phyloP scores from a whole-genome alignment of 179 eudicot species.

The Corrigiola litoralis region DNA sequence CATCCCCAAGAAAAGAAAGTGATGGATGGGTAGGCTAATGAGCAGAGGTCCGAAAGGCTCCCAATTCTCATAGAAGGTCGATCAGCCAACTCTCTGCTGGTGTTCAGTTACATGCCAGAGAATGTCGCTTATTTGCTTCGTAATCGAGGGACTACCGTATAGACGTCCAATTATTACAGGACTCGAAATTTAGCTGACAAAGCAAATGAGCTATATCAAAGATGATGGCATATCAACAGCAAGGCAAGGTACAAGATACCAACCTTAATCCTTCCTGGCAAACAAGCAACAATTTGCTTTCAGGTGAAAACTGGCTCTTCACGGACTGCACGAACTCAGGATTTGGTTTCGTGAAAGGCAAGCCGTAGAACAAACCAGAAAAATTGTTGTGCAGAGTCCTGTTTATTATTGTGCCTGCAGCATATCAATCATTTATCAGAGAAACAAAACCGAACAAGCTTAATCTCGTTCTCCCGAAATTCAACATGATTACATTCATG shows the following conservation, averaged over 20 bases:
- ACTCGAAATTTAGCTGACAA: neutral
- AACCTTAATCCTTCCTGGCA: constrained; percentile 98
- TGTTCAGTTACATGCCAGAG: too few relatives aligned
- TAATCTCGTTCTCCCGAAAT: neutral
- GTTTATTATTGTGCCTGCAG: constrained; percentile 72
- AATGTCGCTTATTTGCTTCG: too few relatives aligned
- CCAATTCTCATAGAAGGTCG: too few relatives aligned
- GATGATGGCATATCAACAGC: neutral
- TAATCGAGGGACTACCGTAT: too few relatives aligned
- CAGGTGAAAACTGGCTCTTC: constrained; percentile 68
- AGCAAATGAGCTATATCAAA: neutral
- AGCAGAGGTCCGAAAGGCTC: too few relatives aligned
- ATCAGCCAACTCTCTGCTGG: too few relatives aligned
- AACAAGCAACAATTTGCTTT: constrained; percentile 74
- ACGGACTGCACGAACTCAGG: constrained; percentile 82
- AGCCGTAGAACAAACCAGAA: constrained; percentile 80
- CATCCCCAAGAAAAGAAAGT: too few relatives aligned
- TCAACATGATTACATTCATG: neutral
- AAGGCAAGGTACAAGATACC: constrained; percentile 1
- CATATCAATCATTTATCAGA: constrained; percentile 7
- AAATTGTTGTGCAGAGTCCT: constrained; percentile 84
- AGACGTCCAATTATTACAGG: too few relatives aligned
- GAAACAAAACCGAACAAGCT: neutral
- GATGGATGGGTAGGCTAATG: too few relatives aligned
- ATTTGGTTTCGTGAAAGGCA: constrained; percentile 84